Conservation (phyloP, 768 basidiomycete genomes). For the Mrakia gelida region DNA sequence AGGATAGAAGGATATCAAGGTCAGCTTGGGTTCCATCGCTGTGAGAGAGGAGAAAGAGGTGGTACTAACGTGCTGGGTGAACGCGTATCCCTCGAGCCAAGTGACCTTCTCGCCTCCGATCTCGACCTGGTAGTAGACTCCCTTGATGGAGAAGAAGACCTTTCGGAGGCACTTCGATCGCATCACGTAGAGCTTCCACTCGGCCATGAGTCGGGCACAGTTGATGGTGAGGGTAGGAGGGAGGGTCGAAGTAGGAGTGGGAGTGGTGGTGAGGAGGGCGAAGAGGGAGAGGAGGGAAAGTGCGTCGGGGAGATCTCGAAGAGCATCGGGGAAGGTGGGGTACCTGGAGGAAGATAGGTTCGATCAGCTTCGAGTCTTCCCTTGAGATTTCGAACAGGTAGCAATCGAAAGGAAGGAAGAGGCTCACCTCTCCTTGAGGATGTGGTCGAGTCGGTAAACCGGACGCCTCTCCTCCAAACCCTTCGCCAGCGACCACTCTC, state of each 20-base stretch:
- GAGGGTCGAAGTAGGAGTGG: constrained; percentile 58
- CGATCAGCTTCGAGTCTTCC: background rate
- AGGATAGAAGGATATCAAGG: background rate
- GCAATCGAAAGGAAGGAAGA: background rate
- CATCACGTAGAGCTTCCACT: constrained; percentile 97
- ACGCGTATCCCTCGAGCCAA: constrained; percentile 96
- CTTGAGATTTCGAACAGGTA: background rate
- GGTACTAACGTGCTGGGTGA: constrained; percentile 77
- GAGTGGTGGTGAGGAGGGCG: constrained; percentile 70
- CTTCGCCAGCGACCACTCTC: constrained; percentile 93
- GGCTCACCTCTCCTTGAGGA: constrained; percentile 91
- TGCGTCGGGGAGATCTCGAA: constrained; percentile 95
- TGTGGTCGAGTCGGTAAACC: constrained; percentile 84
- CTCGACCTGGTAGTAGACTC: constrained; percentile 95
- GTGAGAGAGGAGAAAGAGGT: background rate
- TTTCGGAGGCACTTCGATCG: constrained; percentile 77
- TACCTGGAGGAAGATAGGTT: constrained; percentile 56
- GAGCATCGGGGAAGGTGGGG: constrained; percentile 90
- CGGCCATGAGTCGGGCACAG: constrained; percentile 80
- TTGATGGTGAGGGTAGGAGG: constrained; percentile 81
- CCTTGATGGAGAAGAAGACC: constrained; percentile 94
- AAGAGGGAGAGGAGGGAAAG: constrained; percentile 93
- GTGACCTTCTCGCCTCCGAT: constrained; percentile 77
- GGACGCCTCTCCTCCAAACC: constrained; percentile 90
- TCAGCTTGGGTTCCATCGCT: background rate